Base-by-base conservation (phyloP, 148 eudicot species). In the Euryodendron excelsum region DNA sequence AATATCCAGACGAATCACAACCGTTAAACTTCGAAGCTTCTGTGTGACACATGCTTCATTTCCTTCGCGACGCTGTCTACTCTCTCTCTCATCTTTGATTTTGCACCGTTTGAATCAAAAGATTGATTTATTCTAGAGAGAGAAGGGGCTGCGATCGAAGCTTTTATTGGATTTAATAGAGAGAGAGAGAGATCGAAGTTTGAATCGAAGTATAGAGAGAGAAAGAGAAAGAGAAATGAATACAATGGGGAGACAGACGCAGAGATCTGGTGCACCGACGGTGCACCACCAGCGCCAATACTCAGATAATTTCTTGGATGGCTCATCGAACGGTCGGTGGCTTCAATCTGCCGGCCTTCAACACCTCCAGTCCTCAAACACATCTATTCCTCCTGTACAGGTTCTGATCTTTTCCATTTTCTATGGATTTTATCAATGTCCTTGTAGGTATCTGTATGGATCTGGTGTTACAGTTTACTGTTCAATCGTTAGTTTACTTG, bases 281-380 rank as follows among this genome's bases (percentile, higher is more conserved):
- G 85, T 89, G 18, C 97, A 89, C 77, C 97, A 90, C 75, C 97
- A 90, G 75, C 87, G 96, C 21, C 98, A 95, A 56, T 69, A 90
- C 85, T 93, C 99, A 4, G 97, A 95, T 76, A 84, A 93, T 79
- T 91, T 91, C 58, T 71, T 91, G 56, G 99, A 95, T 66, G 53
- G 89, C 33, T 82, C 87, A 10, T 85, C 92, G 34, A 92, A 86
- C 69, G 93, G 90, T 30, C 86, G 89, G 21, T 92, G 98, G 97
- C 82, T 83, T 52, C 98, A 92, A 73, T 89, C 98, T 53, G 86
- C 89, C 76, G 88, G 88, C 28, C 85, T 89, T 41, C 94, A 89
- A 77, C 93, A 88, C 65, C 82, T 88, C 27, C 85, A 87, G 52
- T 85, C 91, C 15, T 79, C 85, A 1, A 80, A 74, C 78, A 76